A percentile compares a stretch with the other conserved stretches of the same genome.
Evolutionary conservation across 1,139 yeast species (phyloP).

Genomic region (Scheffersomyces insectosa): DNA sequence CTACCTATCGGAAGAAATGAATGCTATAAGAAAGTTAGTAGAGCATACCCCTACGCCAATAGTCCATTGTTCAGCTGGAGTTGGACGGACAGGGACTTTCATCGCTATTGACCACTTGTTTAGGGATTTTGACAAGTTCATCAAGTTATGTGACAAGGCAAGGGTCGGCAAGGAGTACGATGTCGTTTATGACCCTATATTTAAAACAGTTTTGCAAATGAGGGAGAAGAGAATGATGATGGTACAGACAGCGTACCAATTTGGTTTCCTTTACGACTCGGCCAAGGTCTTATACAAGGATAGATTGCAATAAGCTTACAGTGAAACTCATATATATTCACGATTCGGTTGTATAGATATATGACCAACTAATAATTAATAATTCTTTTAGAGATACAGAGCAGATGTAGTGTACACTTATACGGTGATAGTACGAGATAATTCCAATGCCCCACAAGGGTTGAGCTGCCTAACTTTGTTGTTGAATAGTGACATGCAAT

Average conservation of each 20-base stretch:
- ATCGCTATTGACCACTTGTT: slow-evolving; percentile 63
- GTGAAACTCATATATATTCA: too few species aligned
- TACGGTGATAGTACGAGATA: too few species aligned
- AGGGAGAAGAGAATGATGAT: slow-evolving; percentile 61
- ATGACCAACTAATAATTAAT: slow-evolving; percentile 2
- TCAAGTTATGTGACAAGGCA: not conserved
- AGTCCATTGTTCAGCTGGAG: slow-evolving; percentile 85
- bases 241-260: slow-evolving; percentile 68
- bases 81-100: slow-evolving; percentile 81
- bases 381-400: too few species aligned
- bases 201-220: slow-evolving; percentile 40
- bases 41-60: slow-evolving; percentile 30
- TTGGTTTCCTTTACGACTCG: slow-evolving; percentile 45
- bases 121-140: slow-evolving; percentile 20
- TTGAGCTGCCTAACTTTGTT: too few species aligned
- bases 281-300: slow-evolving; percentile 6
- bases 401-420: too few species aligned
- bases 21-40: slow-evolving; percentile 10
- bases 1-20: slow-evolving; percentile 27
- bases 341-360: too few species aligned
- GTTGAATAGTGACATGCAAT: too few species aligned
- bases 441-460: too few species aligned
- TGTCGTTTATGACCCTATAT: slow-evolving; percentile 24
- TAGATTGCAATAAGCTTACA: not conserved
- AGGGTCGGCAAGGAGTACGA: slow-evolving; percentile 6